phyloP scores from a whole-genome alignment of 1,139 yeast species.

The Yamadazyma taylorii region DNA sequence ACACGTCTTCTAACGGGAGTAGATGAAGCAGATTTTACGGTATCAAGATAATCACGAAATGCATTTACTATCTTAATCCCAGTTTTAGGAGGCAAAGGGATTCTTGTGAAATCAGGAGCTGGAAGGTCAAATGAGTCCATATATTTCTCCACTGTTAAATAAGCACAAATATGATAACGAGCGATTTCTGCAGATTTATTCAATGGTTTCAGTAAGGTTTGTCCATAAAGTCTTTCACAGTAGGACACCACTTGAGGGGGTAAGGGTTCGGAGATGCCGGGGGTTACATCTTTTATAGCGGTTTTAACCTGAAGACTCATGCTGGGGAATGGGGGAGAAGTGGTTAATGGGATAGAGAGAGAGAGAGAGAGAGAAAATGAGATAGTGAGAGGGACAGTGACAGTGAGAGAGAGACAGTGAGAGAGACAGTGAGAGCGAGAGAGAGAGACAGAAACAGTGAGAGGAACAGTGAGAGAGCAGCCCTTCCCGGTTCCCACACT shows the following conservation, averaged over 20 bases:
- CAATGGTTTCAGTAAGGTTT: slow-evolving; percentile 50
- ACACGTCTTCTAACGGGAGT: slow-evolving; percentile 24
- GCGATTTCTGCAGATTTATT: slow-evolving; percentile 58
- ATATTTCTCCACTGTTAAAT: slow-evolving; percentile 54
- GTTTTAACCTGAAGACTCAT: slow-evolving; percentile 28
- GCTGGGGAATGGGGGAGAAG: background rate
- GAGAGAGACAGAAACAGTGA: no score
- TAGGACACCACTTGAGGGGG: slow-evolving; percentile 50
- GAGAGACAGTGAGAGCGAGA: no score
- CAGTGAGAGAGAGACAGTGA: no score
- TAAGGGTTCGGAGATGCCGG: slow-evolving; percentile 47
- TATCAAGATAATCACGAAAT: slow-evolving; percentile 38
- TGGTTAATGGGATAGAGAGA: no score
- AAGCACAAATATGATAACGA: slow-evolving; percentile 65
- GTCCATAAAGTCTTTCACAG: slow-evolving; percentile 50
- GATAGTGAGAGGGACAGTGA: no score
- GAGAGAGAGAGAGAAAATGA: no score
- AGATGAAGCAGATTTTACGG: slow-evolving; percentile 29
- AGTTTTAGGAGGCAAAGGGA: slow-evolving; percentile 59
- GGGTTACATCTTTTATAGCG: slow-evolving; percentile 48
- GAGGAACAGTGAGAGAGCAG: no score
- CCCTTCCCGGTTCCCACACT: background rate
- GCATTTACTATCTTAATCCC: slow-evolving; percentile 42
- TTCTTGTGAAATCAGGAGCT: slow-evolving; percentile 44
- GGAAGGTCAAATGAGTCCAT: slow-evolving; percentile 44